Conservation (phyloP, 2,329 filamentous ascomycete species). For the Paraphaeosphaeria sporulosa region DNA sequence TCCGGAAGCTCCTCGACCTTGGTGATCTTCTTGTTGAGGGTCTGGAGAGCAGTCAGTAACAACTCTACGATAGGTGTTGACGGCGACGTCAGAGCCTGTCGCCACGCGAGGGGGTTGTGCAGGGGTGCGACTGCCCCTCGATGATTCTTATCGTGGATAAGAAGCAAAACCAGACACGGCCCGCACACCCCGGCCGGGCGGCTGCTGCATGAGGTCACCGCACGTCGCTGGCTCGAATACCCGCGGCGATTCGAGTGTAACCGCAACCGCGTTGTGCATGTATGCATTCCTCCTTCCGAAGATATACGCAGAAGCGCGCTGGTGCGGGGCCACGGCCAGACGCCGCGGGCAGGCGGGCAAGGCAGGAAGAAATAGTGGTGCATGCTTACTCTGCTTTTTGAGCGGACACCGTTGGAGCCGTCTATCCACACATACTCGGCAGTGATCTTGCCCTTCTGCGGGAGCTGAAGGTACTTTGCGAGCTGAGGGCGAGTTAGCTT, state of each 20-base stretch:
- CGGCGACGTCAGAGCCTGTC: constrained; percentile 3
- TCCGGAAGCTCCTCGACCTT: constrained; percentile 73
- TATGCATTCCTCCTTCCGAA: neutral
- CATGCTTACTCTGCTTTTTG: constrained; percentile 88
- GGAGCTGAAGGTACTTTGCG: constrained; percentile 88
- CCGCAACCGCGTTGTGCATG: neutral
- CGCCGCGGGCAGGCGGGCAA: neutral
- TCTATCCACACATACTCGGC: constrained; percentile 99
- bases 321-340: neutral
- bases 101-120: constrained; percentile 5
- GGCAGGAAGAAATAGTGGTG: constrained; percentile 15
- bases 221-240: constrained; percentile 5
- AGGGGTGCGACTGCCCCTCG: constrained; percentile 14
- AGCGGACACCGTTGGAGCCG: constrained; percentile 80
- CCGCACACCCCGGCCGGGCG: constrained; percentile 15
- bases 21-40: constrained; percentile 65
- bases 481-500: constrained; percentile 65
- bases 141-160: constrained; percentile 48
- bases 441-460: constrained; percentile 87
- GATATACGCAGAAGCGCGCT: neutral
- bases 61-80: neutral
- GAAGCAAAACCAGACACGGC: constrained; percentile 23
- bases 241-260: neutral
- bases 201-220: constrained; percentile 19
- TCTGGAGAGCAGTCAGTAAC: constrained; percentile 56